phyloP scores from a whole-genome alignment of 2,329 filamentous ascomycete genomes.

The Penicillium sp. region DNA sequence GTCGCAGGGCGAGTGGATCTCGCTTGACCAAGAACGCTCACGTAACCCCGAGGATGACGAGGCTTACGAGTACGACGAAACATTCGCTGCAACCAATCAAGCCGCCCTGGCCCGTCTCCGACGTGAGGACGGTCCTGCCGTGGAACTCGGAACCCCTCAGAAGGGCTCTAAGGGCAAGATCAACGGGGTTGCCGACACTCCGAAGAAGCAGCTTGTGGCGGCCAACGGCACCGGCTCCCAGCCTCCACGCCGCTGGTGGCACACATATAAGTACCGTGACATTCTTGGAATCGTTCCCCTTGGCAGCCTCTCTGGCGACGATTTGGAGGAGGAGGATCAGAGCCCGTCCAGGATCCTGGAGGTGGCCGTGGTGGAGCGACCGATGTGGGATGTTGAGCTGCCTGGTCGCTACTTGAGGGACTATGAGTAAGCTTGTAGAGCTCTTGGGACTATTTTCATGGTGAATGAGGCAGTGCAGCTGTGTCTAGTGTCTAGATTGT shows the following conservation, averaged over 20 bases:
- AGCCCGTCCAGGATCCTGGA: constrained; percentile 56
- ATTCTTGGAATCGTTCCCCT: constrained; percentile 77
- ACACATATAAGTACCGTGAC: constrained; percentile 92
- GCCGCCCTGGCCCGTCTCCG: constrained; percentile 41
- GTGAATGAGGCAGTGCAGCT: constrained; percentile 15
- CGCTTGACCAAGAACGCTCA: constrained; percentile 39
- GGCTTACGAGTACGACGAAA: constrained; percentile 42
- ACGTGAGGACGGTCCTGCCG: constrained; percentile 30
- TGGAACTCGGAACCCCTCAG: constrained; percentile 31
- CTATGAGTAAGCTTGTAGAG: constrained; percentile 47
- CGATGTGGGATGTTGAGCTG: constrained; percentile 80
- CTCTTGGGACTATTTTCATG: constrained; percentile 6
- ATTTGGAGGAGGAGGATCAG: constrained; percentile 38
- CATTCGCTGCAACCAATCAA: constrained; percentile 39
- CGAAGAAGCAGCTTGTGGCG: constrained; percentile 36
- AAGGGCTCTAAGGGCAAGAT: constrained; percentile 30
- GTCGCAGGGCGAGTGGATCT: constrained; percentile 42
- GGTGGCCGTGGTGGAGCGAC: constrained; percentile 86
- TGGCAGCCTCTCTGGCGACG: constrained; percentile 43
- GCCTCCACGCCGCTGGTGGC: constrained; percentile 63
- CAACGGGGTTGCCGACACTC: constrained; percentile 30
- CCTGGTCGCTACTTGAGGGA: constrained; percentile 72
- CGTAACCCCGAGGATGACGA: constrained; percentile 39
- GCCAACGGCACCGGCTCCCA: constrained; percentile 36
- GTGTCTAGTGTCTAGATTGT: constrained; percentile 18